phyloP scores from a whole-genome alignment of 2,329 filamentous ascomycete species.

The Botrytis pseudocinerea region DNA sequence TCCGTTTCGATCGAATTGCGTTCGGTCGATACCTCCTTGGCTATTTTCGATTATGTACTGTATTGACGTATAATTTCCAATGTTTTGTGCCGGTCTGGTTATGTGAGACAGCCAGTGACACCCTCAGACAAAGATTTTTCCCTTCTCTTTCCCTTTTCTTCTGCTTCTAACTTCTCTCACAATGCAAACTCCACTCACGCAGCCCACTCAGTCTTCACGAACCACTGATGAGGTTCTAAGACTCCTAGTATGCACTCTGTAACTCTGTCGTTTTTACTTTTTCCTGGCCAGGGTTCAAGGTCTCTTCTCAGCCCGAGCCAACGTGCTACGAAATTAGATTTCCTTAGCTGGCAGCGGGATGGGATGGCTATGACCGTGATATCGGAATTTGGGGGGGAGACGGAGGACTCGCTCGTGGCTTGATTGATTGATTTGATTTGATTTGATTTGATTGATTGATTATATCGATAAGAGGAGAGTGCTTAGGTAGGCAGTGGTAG shows the following conservation, averaged over 20 bases:
- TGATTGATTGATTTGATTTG: not conserved
- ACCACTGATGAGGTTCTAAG: not conserved
- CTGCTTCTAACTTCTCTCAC: not conserved
- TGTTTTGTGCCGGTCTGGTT: conserved; percentile 6
- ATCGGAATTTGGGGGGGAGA: not conserved
- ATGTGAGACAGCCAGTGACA: conserved; percentile 13
- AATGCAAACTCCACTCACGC: not conserved
- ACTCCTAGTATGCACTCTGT: not conserved
- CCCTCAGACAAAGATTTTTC: conserved; percentile 5
- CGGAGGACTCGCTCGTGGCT: not conserved
- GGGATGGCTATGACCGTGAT: conserved; percentile 16
- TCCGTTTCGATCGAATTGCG: not conserved
- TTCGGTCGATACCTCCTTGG: not conserved
- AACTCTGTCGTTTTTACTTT: too few species aligned
- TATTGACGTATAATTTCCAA: not conserved
- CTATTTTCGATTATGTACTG: not conserved
- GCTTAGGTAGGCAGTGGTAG: not conserved
- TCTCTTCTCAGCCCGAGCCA: not conserved
- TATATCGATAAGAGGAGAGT: not conserved
- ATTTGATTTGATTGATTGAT: not conserved
- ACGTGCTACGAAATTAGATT: conserved; percentile 7
- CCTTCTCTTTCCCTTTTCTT: not conserved
- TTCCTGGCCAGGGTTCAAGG: conserved; percentile 14
- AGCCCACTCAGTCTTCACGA: not conserved
- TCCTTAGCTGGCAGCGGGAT: not conserved